phyloP scores from a whole-genome alignment of 768 basidiomycete genomes.

The Scleroderma citrinum region DNA sequence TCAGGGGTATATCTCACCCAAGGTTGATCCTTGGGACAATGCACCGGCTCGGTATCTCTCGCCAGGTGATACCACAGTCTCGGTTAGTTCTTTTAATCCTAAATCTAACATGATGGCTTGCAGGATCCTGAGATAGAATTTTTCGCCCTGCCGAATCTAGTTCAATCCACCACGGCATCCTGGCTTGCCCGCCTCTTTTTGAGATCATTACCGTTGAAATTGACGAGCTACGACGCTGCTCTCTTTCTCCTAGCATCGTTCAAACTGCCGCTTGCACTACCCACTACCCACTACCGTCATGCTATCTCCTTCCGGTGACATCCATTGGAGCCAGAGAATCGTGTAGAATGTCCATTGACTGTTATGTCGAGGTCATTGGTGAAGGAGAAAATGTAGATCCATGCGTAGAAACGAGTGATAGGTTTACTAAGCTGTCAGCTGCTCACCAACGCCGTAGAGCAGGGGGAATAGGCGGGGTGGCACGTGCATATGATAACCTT shows the following conservation, averaged over 20 bases:
- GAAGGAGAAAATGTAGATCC: constrained; percentile 10
- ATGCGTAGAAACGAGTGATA: constrained; percentile 12
- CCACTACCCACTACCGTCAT: constrained; percentile 37
- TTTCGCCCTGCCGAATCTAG: constrained; percentile 52
- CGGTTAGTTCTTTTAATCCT: constrained; percentile 32
- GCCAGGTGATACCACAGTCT: constrained; percentile 11
- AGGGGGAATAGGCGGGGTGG: constrained; percentile 40
- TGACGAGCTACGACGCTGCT: not conserved
- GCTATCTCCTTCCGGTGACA: constrained; percentile 23
- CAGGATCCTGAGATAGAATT: constrained; percentile 32
- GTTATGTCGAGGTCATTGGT: constrained; percentile 31
- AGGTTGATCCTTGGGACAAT: constrained; percentile 30
- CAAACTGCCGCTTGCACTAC: constrained; percentile 37
- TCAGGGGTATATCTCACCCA: constrained; percentile 40
- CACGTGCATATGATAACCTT: constrained; percentile 41
- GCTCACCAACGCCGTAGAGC: constrained; percentile 8
- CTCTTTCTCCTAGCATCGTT: constrained; percentile 46
- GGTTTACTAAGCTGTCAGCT: not conserved
- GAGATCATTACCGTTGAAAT: constrained; percentile 1
- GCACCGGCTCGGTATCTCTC: constrained; percentile 53
- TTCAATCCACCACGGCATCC: constrained; percentile 50
- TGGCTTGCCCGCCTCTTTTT: constrained; percentile 32
- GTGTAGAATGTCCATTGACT: constrained; percentile 33
- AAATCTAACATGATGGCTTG: not conserved
- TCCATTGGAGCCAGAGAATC: constrained; percentile 30